Base-by-base conservation (phyloP, 176 grass and related monocot genomes). In the Coix lacrymajobi region DNA sequence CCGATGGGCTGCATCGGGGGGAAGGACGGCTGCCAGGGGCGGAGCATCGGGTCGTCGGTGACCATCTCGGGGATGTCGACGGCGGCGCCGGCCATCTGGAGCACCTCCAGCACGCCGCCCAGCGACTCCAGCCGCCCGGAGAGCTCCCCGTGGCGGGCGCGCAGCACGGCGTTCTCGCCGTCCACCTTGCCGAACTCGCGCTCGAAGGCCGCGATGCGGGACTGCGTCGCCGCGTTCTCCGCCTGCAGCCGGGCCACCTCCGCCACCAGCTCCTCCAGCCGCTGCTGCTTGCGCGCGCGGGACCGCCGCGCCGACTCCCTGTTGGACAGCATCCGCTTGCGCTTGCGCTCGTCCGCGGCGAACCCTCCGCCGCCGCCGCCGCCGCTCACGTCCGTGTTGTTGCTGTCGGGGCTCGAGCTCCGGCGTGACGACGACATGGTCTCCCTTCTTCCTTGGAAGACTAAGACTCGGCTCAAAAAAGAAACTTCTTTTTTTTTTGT, bases 241-340 rank as follows among this genome's bases (percentile, higher is more conserved):
- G 65, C 76, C 82, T 88, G 84, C 70, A 95, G 85, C 54, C 84
- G 78, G 38, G 85, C 71, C 51, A 66, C 76, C 82, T 90, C 80
- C 26, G 72, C 77, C 31, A 90, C 81, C 38, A 95, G 85, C 69
- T 95, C 85, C 67, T 86, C 87, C 82, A 95, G 63, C 3, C 77
- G 57, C 90, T 92, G 87, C 85, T 95, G 90, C 90, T 95, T 95
- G 64, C 63, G 77, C 66, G 84, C 86, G 40, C 93, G 88, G 1
- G 93, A 92, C 0, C 90, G 88, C 41, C 85, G 78, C 6, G 93
- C 93, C 24, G 93, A 92, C 74, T 95, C 90, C 85, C 93, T 78
- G 75, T 95, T 95, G 22, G 93, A 95, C 19, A 92, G 82, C 93
- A 92, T 95, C 87, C 93, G 85, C 90, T 92, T 95, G 30, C 87